Evolutionary conservation across 148 eudicot genomes (phyloP).

Genomic region (Camellia japonica): DNA sequence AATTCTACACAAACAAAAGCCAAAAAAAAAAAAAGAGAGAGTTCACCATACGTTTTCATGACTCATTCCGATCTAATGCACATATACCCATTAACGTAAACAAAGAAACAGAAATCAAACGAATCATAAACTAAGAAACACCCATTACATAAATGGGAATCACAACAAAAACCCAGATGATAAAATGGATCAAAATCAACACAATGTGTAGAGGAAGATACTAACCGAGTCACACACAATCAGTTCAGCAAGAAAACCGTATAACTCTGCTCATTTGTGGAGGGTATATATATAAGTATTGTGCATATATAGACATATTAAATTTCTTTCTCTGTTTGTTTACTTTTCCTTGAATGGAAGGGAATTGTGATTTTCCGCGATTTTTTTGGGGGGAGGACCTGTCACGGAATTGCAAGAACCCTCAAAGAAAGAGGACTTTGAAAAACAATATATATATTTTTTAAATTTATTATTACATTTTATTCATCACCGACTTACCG

Average conservation of each 20-base stretch:
- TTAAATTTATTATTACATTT: too few relatives aligned
- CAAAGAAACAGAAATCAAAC: neutral
- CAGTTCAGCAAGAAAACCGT: constrained; percentile 12
- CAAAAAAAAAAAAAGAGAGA: neutral
- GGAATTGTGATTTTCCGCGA: constrained; percentile 13
- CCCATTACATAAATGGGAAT: constrained; percentile 18
- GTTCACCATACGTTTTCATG: neutral
- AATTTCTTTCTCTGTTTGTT: neutral
- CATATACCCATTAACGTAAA: constrained; percentile 13
- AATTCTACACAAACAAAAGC: neutral
- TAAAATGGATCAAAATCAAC: constrained; percentile 1
- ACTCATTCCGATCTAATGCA: neutral
- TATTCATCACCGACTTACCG: too few relatives aligned
- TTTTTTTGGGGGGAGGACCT: neutral
- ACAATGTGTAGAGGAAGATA: neutral
- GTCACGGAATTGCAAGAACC: neutral
- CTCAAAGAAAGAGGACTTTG: neutral
- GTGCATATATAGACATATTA: neutral
- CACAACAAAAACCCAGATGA: constrained; percentile 25
- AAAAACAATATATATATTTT: neutral
- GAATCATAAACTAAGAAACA: constrained; percentile 6
- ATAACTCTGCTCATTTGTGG: neutral
- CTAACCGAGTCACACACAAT: constrained; percentile 1
- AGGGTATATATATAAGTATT: neutral
- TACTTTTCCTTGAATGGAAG: neutral